Evolutionary conservation across 2,329 filamentous ascomycete genomes (phyloP).

Genomic region (Cryphonectria naterciae): DNA sequence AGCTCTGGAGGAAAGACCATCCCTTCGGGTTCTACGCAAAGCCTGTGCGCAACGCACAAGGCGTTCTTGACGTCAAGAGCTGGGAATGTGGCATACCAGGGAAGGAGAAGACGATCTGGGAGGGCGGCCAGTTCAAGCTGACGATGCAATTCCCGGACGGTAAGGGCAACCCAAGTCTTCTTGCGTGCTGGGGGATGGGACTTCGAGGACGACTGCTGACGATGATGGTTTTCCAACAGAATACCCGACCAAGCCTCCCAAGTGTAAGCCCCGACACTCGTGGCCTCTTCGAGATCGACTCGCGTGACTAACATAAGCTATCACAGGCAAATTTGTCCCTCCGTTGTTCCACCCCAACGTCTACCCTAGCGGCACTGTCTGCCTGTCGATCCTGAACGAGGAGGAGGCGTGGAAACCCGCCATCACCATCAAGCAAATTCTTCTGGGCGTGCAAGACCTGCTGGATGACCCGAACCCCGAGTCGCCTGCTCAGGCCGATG

Average conservation of each 20-base stretch:
- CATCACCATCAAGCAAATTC: constrained; percentile 97
- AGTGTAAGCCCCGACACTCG: constrained; percentile 69
- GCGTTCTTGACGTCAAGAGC: constrained; percentile 86
- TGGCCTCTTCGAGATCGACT: not conserved
- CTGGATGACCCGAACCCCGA: constrained; percentile 97
- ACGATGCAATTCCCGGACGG: constrained; percentile 92
- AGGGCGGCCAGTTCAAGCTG: constrained; percentile 95
- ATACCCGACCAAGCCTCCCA: constrained; percentile 97
- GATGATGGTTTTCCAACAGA: constrained; percentile 57
- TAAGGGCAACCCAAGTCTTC: constrained; percentile 49
- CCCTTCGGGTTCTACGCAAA: constrained; percentile 97
- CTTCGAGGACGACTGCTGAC: constrained; percentile 29
- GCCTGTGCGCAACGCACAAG: constrained; percentile 77
- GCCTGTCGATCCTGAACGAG: constrained; percentile 95
- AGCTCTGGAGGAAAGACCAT: constrained; percentile 96
- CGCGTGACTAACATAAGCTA: constrained; percentile 1
- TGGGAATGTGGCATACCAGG: constrained; percentile 98
- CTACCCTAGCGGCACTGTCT: constrained; percentile 97
- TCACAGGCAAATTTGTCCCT: constrained; percentile 88
- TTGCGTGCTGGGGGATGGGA: not conserved
- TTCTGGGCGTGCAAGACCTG: constrained; percentile 93
- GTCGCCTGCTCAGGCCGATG: constrained; percentile 93
- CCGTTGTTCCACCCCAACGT: constrained; percentile 98
- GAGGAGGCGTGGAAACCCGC: constrained; percentile 98
- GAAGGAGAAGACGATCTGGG: constrained; percentile 96